Base-by-base conservation (phyloP, 2,329 filamentous ascomycete species). In the Chrysoporthe cubensis region DNA sequence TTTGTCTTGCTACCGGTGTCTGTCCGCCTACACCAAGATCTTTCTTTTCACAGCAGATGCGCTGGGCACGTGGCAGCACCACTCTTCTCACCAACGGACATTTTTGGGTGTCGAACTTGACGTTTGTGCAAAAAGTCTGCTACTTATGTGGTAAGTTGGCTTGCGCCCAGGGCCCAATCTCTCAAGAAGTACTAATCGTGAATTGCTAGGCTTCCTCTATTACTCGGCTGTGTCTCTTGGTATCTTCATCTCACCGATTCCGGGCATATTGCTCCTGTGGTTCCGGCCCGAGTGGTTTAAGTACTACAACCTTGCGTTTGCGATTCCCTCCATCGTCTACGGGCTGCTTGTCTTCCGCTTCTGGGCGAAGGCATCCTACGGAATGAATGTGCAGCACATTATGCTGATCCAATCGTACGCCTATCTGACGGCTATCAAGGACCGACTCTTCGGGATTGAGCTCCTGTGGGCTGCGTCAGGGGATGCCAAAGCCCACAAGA, bases 301-400 rank as follows among this genome's bases (percentile, higher is more conserved):
- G 70, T 81, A 79, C 72, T 81, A 80, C 75, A 81, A 81, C 72
- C 74, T 81, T n/a, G 78, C 79, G 5, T 81, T 81, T 66, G 80
- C 79, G 21, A 73, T 80, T 8, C 80, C 80, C 0, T 80, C 76
- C 3, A 75, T 81, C 62, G 58, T 80, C 21, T 80, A 80, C 71
- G 78, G 77, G 26, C 71, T 79, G 18, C 67, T 80, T 16, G 71
- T 79, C n/a, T 78, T 81, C 67, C 76, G 78, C 4, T 75, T 76
- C 66, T 81, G 80, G 79, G 73, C 78, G 62, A 80, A 79, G 70
- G 78, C 78, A 52, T 72, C 73, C 34, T 81, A 81, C 71, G 79
- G 78, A 18, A 76, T 81, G 71, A 79, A 79, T 67, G 80, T 80
- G n/a, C 80, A 81, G 72, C 78, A 80, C 72, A 72, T 77, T 66